These are phyloP conservation scores for Candida palmyrensis DNA, from an alignment of 805 yeast species.

Conservation along the genomic window DNA sequence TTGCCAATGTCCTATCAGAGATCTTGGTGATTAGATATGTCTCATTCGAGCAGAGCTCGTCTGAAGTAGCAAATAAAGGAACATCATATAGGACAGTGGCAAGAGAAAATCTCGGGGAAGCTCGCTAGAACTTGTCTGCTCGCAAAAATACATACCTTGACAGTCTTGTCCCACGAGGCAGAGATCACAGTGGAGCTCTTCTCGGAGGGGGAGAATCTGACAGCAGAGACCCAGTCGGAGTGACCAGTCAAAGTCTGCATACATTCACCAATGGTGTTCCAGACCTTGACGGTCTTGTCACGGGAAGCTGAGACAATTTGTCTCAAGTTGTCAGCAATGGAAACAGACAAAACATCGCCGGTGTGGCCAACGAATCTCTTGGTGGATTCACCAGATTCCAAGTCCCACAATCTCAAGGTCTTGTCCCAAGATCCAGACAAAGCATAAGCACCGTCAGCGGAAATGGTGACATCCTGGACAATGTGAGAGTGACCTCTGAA, in stretches of 20 bases:
- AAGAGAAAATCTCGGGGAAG: conserved; percentile 3
- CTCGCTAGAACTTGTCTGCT: conserved; percentile 3
- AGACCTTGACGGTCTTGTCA: conserved; percentile 97
- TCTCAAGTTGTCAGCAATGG: conserved; percentile 94
- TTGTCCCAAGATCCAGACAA: conserved; percentile 99
- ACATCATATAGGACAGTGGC: conserved; percentile 58
- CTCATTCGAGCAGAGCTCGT: conserved; percentile 86
- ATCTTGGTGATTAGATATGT: conserved; percentile 97
- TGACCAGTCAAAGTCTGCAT: conserved; percentile 91
- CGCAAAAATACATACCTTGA: conserved; percentile 77
- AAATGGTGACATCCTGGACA: conserved; percentile 95
- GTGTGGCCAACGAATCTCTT: conserved; percentile 97
- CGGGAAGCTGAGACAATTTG: conserved; percentile 98
- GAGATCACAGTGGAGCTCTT: conserved; percentile 78
- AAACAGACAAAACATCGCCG: conserved; percentile 95
- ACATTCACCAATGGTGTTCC: conserved; percentile 99
- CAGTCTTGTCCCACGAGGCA: conserved; percentile 98
- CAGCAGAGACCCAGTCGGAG: conserved; percentile 98
- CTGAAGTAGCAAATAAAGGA: conserved; percentile 99
- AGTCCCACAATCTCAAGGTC: conserved; percentile 98
- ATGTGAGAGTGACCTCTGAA: conserved; percentile 99
- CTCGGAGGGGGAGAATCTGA: conserved; percentile 90
- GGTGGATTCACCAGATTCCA: conserved; percentile 88
- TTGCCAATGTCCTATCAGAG: conserved; percentile 61
- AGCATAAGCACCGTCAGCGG: conserved; percentile 97